Percentiles rank a stretch among this genome's conserved stretches.
Conservation (phyloP, 768 basidiomycete species). For the Postia placenta region DNA sequence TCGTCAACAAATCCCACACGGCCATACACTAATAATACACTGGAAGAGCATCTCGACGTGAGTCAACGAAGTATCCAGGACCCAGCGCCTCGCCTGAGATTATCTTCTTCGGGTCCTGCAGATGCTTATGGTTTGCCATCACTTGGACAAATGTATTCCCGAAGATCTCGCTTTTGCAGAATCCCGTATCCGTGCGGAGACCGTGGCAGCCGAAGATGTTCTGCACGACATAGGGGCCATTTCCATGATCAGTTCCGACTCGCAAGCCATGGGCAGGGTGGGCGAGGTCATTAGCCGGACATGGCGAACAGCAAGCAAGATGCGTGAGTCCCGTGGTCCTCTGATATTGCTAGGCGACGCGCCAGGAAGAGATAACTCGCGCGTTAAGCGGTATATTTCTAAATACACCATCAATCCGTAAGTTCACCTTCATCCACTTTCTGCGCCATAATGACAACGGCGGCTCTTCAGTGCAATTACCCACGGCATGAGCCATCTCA, state of each 20-base stretch:
- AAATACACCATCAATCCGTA: slow-evolving; percentile 99
- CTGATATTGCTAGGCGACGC: slow-evolving; percentile 63
- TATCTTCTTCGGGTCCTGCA: slow-evolving; percentile 23
- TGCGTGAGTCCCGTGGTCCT: slow-evolving; percentile 76
- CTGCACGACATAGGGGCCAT: slow-evolving; percentile 91
- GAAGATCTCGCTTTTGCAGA: slow-evolving; percentile 97
- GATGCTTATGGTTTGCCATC: slow-evolving; percentile 99
- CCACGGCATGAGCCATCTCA: slow-evolving; percentile 83
- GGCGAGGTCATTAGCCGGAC: slow-evolving; percentile 91
- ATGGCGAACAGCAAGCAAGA: slow-evolving; percentile 96
- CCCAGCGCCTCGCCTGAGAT: not conserved
- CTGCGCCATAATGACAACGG: too few species aligned
- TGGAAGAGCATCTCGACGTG: slow-evolving; percentile 97
- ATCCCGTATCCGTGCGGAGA: slow-evolving; percentile 94
- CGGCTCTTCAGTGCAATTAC: slow-evolving; percentile 70
- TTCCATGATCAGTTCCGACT: slow-evolving; percentile 93
- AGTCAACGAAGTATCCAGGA: slow-evolving; percentile 19
- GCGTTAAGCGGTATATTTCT: slow-evolving; percentile 92
- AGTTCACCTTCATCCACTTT: too few species aligned
- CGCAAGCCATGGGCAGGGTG: slow-evolving; percentile 97
- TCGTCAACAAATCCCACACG: slow-evolving; percentile 97
- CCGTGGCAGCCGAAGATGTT: slow-evolving; percentile 96
- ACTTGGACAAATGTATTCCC: slow-evolving; percentile 83
- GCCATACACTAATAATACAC: slow-evolving; percentile 84
- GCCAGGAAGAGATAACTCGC: slow-evolving; percentile 70